phyloP scores from a whole-genome alignment of 805 yeast genomes.

The Cyberlindnera sargentensis region DNA sequence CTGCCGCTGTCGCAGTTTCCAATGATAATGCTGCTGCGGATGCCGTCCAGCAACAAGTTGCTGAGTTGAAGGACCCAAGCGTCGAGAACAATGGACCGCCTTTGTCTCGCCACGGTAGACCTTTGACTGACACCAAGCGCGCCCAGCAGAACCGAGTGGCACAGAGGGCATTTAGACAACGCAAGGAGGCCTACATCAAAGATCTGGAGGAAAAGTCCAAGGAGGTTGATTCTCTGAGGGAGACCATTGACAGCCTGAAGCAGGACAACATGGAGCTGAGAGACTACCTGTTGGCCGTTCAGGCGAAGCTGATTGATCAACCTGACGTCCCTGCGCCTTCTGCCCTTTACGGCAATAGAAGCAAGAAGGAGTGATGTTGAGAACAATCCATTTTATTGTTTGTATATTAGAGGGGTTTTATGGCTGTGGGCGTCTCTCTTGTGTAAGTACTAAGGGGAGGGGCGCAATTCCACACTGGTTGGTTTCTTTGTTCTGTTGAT shows the following conservation, averaged over 20 bases:
- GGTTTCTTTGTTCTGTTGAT: too few relatives aligned
- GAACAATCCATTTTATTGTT: too few relatives aligned
- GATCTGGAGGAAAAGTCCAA: slow-evolving; percentile 69
- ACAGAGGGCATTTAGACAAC: slow-evolving; percentile 82
- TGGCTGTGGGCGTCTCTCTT: too few relatives aligned
- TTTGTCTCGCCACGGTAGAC: slow-evolving; percentile 23
- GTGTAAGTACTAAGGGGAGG: too few relatives aligned
- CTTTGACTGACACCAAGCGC: slow-evolving; percentile 62
- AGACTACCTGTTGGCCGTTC: slow-evolving; percentile 65
- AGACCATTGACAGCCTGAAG: slow-evolving; percentile 58
- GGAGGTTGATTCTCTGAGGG: slow-evolving; percentile 54
- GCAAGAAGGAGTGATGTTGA: slow-evolving; percentile 6
- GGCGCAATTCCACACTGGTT: too few relatives aligned
- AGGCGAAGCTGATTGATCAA: slow-evolving; percentile 53
- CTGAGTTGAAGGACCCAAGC: slow-evolving; percentile 1
- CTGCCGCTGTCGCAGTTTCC: slow-evolving; percentile 29
- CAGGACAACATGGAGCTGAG: slow-evolving; percentile 66
- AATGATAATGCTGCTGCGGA: slow-evolving; percentile 6
- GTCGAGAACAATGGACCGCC: slow-evolving; percentile 1
- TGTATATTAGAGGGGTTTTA: too few relatives aligned
- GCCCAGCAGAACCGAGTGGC: slow-evolving; percentile 92
- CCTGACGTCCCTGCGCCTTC: slow-evolving; percentile 37
- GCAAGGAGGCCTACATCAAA: slow-evolving; percentile 75
- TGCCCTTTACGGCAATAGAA: slow-evolving; percentile 18
- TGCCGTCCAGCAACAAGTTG: slow-evolving; percentile 9